Evolutionary conservation across 2,329 filamentous ascomycete species (phyloP).

Genomic region (Penicillium italicum): DNA sequence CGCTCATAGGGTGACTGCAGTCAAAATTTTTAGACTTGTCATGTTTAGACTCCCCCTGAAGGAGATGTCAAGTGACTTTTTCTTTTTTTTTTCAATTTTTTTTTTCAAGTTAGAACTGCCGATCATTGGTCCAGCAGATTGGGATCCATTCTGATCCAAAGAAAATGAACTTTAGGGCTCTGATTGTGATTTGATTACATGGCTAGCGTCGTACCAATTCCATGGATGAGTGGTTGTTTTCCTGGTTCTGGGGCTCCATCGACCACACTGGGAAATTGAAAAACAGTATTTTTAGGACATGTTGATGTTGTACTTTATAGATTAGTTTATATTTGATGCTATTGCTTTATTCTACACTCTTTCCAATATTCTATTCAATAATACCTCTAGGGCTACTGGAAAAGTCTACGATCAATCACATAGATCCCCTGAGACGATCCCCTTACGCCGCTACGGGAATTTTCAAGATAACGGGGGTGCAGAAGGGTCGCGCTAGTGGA

Average conservation of each 20-base stretch:
- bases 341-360: not conserved
- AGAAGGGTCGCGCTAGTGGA: slow-evolving; percentile 25
- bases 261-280: slow-evolving; percentile 4
- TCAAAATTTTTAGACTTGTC: slow-evolving; percentile 15
- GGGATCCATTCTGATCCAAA: slow-evolving; percentile 4
- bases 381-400: not conserved
- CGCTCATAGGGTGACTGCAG: not conserved
- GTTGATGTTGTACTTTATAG: not conserved
- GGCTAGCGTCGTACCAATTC: slow-evolving; percentile 22
- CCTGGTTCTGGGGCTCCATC: not conserved
- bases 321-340: not conserved
- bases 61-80: slow-evolving; percentile 9
- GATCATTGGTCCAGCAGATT: slow-evolving; percentile 7
- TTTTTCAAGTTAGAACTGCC: not conserved
- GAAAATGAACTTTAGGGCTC: slow-evolving; percentile 1
- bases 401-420: slow-evolving; percentile 5
- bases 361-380: not conserved
- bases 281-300: not conserved
- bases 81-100: not conserved
- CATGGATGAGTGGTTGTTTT: slow-evolving; percentile 15
- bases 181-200: slow-evolving; percentile 26
- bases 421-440: slow-evolving; percentile 9
- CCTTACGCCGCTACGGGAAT: slow-evolving; percentile 26
- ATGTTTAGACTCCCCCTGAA: slow-evolving; percentile 11
- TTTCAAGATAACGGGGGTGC: slow-evolving; percentile 28